Percentiles rank a stretch among this genome's conserved stretches.
Evolutionary conservation across 371 early-diverging fungal species (phyloP).

Genomic region (Pancytospora philotis): DNA sequence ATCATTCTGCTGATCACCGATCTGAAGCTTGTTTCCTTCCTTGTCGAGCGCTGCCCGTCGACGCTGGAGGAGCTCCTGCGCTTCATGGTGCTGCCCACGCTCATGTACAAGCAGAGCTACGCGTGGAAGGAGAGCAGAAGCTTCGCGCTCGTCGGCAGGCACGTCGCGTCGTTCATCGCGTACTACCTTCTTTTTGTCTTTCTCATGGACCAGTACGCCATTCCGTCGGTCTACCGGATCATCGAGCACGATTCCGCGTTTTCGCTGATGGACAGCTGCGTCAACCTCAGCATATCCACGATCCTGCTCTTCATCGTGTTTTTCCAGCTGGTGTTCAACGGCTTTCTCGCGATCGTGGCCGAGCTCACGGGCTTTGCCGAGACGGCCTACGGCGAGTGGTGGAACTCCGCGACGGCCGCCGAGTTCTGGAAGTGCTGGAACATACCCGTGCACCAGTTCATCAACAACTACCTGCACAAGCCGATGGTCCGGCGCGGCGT

Average conservation of each 20-base stretch:
- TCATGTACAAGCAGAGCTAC: constrained; percentile 25
- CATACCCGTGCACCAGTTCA: constrained; percentile 81
- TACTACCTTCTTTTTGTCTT: constrained; percentile 37
- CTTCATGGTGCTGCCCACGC: constrained; percentile 42
- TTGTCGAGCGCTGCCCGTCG: background rate
- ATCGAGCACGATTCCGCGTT: background rate
- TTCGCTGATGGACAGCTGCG: constrained; percentile 24
- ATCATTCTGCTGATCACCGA: constrained; percentile 5
- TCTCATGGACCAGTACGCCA: constrained; percentile 49
- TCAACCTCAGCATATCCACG: constrained; percentile 35
- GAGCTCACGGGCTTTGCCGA: constrained; percentile 88
- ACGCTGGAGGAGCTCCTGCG: constrained; percentile 27
- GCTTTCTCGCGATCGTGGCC: constrained; percentile 80
- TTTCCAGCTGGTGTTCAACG: constrained; percentile 77
- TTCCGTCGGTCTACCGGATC: constrained; percentile 44
- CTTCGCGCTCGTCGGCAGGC: constrained; percentile 5
- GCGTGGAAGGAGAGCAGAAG: constrained; percentile 1
- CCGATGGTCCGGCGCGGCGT: constrained; percentile 67
- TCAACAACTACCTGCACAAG: constrained; percentile 77
- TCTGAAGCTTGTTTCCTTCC: constrained; percentile 21
- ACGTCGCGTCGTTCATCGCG: constrained; percentile 1
- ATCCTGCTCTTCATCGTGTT: constrained; percentile 67
- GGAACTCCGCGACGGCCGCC: constrained; percentile 80
- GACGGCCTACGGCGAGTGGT: constrained; percentile 92
- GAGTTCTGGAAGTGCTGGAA: constrained; percentile 95